These are phyloP conservation scores for Eucalyptus coolabah DNA, from an alignment of 345 rosid genomes.

Conservation along the genomic window DNA sequence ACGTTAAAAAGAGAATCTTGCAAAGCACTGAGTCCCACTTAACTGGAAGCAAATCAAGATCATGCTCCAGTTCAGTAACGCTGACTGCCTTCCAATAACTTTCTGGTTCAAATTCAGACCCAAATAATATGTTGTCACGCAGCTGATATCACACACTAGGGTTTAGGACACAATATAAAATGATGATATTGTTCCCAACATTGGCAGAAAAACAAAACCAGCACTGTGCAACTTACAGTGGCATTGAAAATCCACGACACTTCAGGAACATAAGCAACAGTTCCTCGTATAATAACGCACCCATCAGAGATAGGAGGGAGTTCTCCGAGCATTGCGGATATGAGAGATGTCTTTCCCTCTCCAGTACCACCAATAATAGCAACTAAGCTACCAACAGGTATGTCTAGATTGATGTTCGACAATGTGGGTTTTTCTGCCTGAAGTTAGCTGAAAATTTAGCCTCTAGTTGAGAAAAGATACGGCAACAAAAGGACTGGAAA, in stretches of 20 bases:
- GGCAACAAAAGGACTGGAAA: neutral
- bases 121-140: constrained; percentile 82
- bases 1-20: neutral
- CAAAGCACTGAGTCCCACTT: constrained; percentile 10
- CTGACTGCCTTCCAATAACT: constrained; percentile 72
- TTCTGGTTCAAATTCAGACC: constrained; percentile 50
- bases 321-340: neutral
- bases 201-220: neutral
- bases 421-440: constrained; percentile 60
- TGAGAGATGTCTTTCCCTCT: constrained; percentile 29
- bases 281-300: neutral
- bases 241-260: neutral
- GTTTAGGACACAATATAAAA: neutral
- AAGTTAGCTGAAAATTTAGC: neutral
- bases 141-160: constrained; percentile 27
- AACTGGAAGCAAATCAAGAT: constrained; percentile 41
- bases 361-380: constrained; percentile 95
- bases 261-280: neutral
- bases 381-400: constrained; percentile 71
- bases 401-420: constrained; percentile 60
- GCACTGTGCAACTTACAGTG: neutral
- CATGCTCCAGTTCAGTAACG: constrained; percentile 45
- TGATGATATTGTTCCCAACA: neutral
- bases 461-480: neutral
- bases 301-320: neutral